Evolutionary conservation across 345 rosid genomes (phyloP), one percentile per base, ranked within the genome.

Genomic region (Aurinia saxatilis): DNA sequence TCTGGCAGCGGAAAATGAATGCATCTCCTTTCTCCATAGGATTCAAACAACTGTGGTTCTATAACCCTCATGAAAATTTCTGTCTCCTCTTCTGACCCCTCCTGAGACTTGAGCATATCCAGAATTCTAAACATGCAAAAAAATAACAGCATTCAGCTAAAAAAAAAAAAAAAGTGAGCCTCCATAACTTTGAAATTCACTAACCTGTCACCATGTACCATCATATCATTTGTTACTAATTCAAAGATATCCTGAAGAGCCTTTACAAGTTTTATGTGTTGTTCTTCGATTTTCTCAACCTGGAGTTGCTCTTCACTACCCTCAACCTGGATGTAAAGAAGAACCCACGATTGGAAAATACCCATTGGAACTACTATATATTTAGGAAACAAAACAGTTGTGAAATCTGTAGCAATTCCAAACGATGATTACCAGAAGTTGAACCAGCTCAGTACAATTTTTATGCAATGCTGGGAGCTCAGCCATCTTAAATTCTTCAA

Each of bases 181-280:
- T 50, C 10, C 11, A 23, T 45, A 21, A 50, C 38, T 40, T 50
- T 7, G 8, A 30, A 42, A 13, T 29, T 36, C 62, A 37, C 84
- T 57, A 47, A 92, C 98, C 98, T 79, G 68, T 77, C 77, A 69
- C 85, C 79, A 68, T 80, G 71, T 63, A 60, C 76, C 98, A 92
- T 92, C 79, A 92, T 82, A 66, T 89, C 98, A 58, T 73, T 78
- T 54, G 93, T 85, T 49, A 89, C 83, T 14, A 92, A 76, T 76
- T 92, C 96, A 80, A 89, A 89, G 51, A 92, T 83, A 75, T 92
- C 98, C 50, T 92, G 98, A 56, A 92, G 95, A 77, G 81, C 80
- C 72, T 77, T 82, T 63, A 87, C 91, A 63, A 89, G 88, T 58
- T 82, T 77, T 50, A 48, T 65, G 50, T 57, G 77, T 34, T 80